Conservation (phyloP, 768 basidiomycete species). For the Phylloporus arenicola region DNA sequence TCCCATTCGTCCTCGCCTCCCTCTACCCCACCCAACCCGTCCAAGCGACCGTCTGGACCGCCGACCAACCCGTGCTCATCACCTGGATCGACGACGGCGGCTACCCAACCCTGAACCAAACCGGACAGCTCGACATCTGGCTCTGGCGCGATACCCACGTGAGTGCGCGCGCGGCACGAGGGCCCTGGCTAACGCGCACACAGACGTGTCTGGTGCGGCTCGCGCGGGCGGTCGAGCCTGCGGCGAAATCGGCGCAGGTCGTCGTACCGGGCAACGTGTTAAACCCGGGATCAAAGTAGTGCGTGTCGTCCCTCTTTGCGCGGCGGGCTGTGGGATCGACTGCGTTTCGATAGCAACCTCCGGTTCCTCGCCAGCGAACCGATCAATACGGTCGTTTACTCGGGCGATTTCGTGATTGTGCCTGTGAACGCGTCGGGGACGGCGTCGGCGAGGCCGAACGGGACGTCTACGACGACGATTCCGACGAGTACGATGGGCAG, state of each 20-base stretch:
- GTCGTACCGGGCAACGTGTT: constrained; percentile 27
- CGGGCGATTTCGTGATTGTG: constrained; percentile 46
- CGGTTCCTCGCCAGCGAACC: constrained; percentile 30
- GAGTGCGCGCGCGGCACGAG: not conserved
- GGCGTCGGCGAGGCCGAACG: constrained; percentile 7
- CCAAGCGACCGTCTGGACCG: constrained; percentile 38
- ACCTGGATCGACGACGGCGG: constrained; percentile 48
- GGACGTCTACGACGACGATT: constrained; percentile 2
- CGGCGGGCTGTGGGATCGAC: not conserved
- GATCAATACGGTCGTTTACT: constrained; percentile 35
- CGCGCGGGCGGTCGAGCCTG: constrained; percentile 40
- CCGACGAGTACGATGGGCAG: not conserved
- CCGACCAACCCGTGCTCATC: constrained; percentile 39
- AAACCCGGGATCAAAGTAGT: constrained; percentile 30
- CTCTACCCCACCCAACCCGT: constrained; percentile 51
- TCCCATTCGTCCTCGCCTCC: constrained; percentile 27
- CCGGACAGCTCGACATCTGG: constrained; percentile 42
- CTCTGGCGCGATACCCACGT: constrained; percentile 44
- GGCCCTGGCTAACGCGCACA: not conserved
- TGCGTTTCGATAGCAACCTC: constrained; percentile 18
- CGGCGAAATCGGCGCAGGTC: constrained; percentile 16
- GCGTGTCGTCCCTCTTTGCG: constrained; percentile 9
- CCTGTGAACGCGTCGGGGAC: not conserved
- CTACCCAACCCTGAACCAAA: constrained; percentile 36
- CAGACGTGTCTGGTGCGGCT: constrained; percentile 41